Evolutionary conservation across 768 basidiomycete species (phyloP).

Genomic region (Arthromyces matolae): DNA sequence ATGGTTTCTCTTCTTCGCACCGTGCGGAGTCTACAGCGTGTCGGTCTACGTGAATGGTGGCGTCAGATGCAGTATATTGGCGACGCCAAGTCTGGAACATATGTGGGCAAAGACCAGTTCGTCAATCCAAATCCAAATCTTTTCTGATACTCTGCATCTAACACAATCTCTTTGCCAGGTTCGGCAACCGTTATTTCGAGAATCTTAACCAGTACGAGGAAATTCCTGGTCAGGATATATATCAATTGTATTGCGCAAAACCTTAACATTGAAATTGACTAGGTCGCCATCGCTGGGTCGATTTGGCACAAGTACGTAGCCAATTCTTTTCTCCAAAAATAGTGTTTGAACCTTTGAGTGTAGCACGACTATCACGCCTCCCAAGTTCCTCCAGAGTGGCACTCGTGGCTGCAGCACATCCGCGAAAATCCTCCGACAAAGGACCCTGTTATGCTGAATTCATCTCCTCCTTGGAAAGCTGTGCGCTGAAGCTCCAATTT

Average conservation of each 20-base stretch:
- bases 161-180: conserved; percentile 41
- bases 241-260: no score
- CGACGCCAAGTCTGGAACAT: conserved; percentile 83
- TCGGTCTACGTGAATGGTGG: conserved; percentile 86
- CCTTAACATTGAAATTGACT: conserved; percentile 9
- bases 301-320: conserved; percentile 73
- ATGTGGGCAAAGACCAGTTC: conserved; percentile 79
- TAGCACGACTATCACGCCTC: conserved; percentile 87
- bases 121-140: conserved; percentile 28
- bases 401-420: conserved; percentile 92
- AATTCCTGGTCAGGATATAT: conserved; percentile 79
- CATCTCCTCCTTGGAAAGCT: conserved; percentile 77
- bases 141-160: neutral
- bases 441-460: conserved; percentile 66
- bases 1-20: conserved; percentile 78
- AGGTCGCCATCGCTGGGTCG: conserved; percentile 98
- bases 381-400: conserved; percentile 96
- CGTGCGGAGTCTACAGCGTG: conserved; percentile 69
- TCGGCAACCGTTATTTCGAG: conserved; percentile 94
- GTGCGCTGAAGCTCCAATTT: conserved; percentile 41
- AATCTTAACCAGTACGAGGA: conserved; percentile 86
- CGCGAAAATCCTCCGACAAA: conserved; percentile 75
- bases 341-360: neutral
- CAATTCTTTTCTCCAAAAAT: no score
- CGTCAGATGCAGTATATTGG: conserved; percentile 90